A percentile compares a stretch with the other conserved stretches of the same genome.
Evolutionary conservation across 1,139 yeast species (phyloP).

Genomic region (Scheffersomyces illinoinensis): DNA sequence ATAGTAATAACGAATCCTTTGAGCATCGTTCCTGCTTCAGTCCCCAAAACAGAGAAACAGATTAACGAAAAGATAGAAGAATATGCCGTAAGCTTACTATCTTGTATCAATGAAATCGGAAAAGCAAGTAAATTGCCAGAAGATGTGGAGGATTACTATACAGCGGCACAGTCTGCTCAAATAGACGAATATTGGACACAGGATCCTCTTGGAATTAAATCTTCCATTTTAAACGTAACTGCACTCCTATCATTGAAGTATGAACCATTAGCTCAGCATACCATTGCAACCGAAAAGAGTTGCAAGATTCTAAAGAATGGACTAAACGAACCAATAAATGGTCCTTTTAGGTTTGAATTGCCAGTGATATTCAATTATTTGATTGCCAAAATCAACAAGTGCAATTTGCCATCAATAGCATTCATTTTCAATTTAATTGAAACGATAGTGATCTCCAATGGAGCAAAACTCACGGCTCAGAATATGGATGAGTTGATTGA

Average conservation of each 20-base stretch:
- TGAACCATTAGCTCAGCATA: constrained; percentile 30
- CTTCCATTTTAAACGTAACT: constrained; percentile 39
- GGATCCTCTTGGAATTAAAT: constrained; percentile 47
- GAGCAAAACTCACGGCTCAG: constrained; percentile 25
- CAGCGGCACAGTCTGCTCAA: constrained; percentile 22
- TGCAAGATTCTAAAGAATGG: constrained; percentile 60
- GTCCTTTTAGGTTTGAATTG: constrained; percentile 58
- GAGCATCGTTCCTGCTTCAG: neutral
- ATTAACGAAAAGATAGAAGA: constrained; percentile 26
- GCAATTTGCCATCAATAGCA: constrained; percentile 34
- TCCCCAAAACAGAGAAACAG: constrained; percentile 2
- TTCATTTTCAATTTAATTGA: constrained; percentile 44
- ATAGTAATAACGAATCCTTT: constrained; percentile 12
- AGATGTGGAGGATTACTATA: constrained; percentile 46
- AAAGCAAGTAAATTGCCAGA: constrained; percentile 65
- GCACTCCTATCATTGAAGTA: constrained; percentile 44
- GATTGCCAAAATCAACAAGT: constrained; percentile 33
- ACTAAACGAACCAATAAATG: constrained; percentile 50
- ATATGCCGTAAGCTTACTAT: constrained; percentile 54
- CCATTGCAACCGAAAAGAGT: constrained; percentile 54
- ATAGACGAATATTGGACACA: constrained; percentile 32
- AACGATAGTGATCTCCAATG: constrained; percentile 38
- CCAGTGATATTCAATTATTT: constrained; percentile 47
- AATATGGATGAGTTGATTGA: constrained; percentile 28
- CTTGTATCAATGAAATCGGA: constrained; percentile 67